Conservation (phyloP, 192 early-diverging fungal genomes). For the Funneliformis mosseae region DNA sequence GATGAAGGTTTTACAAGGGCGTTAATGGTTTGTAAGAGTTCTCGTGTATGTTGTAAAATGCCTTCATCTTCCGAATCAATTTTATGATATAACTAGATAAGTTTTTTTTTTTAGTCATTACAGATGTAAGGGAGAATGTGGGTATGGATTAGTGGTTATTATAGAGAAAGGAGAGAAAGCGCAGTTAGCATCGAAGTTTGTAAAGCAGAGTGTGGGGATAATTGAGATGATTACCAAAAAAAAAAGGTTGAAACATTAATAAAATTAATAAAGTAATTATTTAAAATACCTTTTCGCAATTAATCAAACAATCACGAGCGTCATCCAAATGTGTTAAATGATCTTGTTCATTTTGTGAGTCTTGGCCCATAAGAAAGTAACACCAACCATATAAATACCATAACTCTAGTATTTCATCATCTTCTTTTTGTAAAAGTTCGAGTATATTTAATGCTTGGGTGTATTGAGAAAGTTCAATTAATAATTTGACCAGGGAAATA, state of each 20-base stretch:
- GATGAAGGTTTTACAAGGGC: slow-evolving; percentile 49
- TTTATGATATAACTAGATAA: slow-evolving; percentile 59
- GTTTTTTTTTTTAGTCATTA: neutral
- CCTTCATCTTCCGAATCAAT: slow-evolving; percentile 68
- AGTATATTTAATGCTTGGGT: slow-evolving; percentile 79
- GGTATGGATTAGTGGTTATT: neutral
- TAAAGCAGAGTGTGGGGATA: neutral
- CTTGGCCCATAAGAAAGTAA: slow-evolving; percentile 76
- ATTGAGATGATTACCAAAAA: slow-evolving; percentile 9
- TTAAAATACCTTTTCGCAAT: slow-evolving; percentile 59
- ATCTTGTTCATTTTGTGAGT: slow-evolving; percentile 53
- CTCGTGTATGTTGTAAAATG: slow-evolving; percentile 67
- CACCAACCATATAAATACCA: slow-evolving; percentile 98
- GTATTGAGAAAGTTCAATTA: slow-evolving; percentile 83
- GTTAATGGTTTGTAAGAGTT: slow-evolving; percentile 67
- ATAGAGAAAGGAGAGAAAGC: neutral
- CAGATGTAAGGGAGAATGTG: neutral
- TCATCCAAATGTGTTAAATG: slow-evolving; percentile 62
- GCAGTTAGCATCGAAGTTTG: too few species aligned
- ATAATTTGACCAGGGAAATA: slow-evolving; percentile 77
- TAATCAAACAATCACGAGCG: slow-evolving; percentile 79
- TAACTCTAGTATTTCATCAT: slow-evolving; percentile 88
- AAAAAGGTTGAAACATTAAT: slow-evolving; percentile 29
- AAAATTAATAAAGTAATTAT: slow-evolving; percentile 37
- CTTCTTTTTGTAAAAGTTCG: slow-evolving; percentile 81